These are phyloP conservation scores for Lophiotrema nucula DNA, from an alignment of 495 filamentous ascomycete genomes.

Conservation along the genomic window DNA sequence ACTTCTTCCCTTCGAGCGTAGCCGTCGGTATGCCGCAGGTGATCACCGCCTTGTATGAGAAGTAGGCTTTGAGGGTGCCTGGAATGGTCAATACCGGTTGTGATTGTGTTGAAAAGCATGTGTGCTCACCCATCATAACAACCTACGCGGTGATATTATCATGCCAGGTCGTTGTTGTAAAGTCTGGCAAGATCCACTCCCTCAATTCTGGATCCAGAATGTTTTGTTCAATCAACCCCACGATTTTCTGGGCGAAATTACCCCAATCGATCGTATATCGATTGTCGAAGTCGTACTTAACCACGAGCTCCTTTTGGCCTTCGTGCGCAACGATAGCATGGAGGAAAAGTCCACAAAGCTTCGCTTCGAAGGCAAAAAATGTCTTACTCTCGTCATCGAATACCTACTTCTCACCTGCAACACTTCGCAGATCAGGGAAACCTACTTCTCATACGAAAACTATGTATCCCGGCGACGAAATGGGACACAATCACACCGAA, in stretches of 20 bases:
- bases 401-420: no score
- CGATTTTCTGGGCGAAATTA: slow-evolving; percentile 30
- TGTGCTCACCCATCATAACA: slow-evolving; percentile 49
- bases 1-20: slow-evolving; percentile 47
- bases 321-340: slow-evolving; percentile 45
- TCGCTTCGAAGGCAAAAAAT: no score
- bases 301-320: slow-evolving; percentile 35
- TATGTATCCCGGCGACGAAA: no score
- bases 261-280: slow-evolving; percentile 14
- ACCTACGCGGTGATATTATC: slow-evolving; percentile 42
- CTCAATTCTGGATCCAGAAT: slow-evolving; percentile 41
- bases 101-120: no score
- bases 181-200: slow-evolving; percentile 46
- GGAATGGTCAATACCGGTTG: no score
- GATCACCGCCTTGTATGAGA: slow-evolving; percentile 31
- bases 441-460: no score
- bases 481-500: no score
- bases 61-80: slow-evolving; percentile 46
- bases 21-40: slow-evolving; percentile 51
- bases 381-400: no score
- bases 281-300: neutral
- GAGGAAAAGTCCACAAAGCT: no score
- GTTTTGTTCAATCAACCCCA: slow-evolving; percentile 40
- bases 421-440: no score
- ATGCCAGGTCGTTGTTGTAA: slow-evolving; percentile 44